Percentiles rank a stretch among this genome's conserved stretches.
Conservation (phyloP, 2,329 filamentous ascomycete species). For the Fusarium xyrophilum region DNA sequence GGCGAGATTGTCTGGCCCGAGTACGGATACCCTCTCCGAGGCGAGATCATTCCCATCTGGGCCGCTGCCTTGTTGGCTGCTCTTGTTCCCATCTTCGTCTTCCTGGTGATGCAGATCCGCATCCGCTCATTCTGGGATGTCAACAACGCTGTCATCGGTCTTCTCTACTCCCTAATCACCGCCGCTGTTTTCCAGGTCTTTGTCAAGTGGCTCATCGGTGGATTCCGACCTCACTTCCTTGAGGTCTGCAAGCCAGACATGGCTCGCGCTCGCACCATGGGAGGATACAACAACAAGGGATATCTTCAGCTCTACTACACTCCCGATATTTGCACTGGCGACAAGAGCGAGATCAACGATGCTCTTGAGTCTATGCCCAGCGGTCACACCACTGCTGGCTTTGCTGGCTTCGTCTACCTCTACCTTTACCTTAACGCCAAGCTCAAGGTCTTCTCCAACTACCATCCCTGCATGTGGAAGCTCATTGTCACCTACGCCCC, state of each 20-base stretch:
- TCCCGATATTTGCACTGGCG: slow-evolving; percentile 72
- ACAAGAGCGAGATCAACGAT: slow-evolving; percentile 70
- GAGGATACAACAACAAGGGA: slow-evolving; percentile 58
- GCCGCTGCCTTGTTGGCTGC: slow-evolving; percentile 70
- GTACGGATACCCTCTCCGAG: slow-evolving; percentile 73
- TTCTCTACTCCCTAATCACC: slow-evolving; percentile 72
- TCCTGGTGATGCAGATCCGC: slow-evolving; percentile 71
- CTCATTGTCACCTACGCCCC: slow-evolving; percentile 69
- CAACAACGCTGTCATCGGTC: slow-evolving; percentile 74
- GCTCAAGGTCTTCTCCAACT: slow-evolving; percentile 76
- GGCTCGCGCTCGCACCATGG: slow-evolving; percentile 16
- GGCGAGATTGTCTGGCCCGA: slow-evolving; percentile 73
- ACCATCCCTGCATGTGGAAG: slow-evolving; percentile 78
- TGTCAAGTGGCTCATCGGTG: slow-evolving; percentile 77
- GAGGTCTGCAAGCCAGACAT: slow-evolving; percentile 68
- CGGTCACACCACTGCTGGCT: slow-evolving; percentile 76
- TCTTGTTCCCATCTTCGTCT: slow-evolving; percentile 69
- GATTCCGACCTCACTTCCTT: slow-evolving; percentile 75
- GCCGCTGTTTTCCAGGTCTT: slow-evolving; percentile 81
- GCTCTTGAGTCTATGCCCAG: slow-evolving; percentile 74
- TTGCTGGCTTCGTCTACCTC: slow-evolving; percentile 74
- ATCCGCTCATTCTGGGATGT: slow-evolving; percentile 72
- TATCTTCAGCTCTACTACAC: slow-evolving; percentile 71
- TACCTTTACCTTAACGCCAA: slow-evolving; percentile 80
- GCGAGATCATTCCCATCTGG: slow-evolving; percentile 76